Percentiles rank a stretch among this genome's conserved stretches.
Evolutionary conservation across 371 early-diverging fungal species (phyloP).

Genomic region (Rhizopus sp.): DNA sequence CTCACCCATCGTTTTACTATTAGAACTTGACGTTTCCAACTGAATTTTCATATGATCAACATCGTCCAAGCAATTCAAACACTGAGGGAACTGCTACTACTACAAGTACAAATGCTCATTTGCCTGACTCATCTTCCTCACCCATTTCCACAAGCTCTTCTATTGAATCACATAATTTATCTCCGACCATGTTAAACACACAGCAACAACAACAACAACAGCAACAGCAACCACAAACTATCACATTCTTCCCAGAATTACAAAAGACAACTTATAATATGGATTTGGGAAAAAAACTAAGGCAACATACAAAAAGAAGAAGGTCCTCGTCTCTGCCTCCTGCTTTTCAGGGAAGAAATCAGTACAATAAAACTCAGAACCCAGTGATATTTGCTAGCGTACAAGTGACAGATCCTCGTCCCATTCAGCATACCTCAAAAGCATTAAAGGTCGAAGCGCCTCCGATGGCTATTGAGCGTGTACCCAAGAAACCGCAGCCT

Average conservation of each 20-base stretch:
- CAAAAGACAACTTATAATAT: constrained; percentile 25
- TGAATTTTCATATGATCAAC: constrained; percentile 1
- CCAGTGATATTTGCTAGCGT: constrained; percentile 33
- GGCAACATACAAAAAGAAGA: constrained; percentile 29
- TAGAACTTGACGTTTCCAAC: background rate
- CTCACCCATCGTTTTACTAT: background rate
- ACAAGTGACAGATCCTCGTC: constrained; percentile 35
- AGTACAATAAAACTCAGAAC: constrained; percentile 5
- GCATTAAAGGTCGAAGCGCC: constrained; percentile 24
- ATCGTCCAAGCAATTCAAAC: background rate
- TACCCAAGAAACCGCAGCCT: constrained; percentile 24
- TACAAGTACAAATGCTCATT: background rate
- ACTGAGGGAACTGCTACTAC: background rate
- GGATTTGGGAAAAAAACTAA: constrained; percentile 23
- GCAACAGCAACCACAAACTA: constrained; percentile 9
- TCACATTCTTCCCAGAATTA: constrained; percentile 27
- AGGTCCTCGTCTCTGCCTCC: constrained; percentile 37
- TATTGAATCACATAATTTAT: constrained; percentile 3
- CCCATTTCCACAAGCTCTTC: constrained; percentile 14
- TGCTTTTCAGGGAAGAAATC: constrained; percentile 19
- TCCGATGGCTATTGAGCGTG: constrained; percentile 29
- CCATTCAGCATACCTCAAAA: constrained; percentile 26
- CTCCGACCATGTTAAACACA: background rate
- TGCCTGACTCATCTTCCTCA: constrained; percentile 2
- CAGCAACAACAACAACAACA: background rate